Percentiles rank a stretch among this genome's conserved stretches.
These are phyloP conservation scores for Nakazawaea ambrosiae DNA, from an alignment of 805 yeast genomes.

Conservation along the genomic window DNA sequence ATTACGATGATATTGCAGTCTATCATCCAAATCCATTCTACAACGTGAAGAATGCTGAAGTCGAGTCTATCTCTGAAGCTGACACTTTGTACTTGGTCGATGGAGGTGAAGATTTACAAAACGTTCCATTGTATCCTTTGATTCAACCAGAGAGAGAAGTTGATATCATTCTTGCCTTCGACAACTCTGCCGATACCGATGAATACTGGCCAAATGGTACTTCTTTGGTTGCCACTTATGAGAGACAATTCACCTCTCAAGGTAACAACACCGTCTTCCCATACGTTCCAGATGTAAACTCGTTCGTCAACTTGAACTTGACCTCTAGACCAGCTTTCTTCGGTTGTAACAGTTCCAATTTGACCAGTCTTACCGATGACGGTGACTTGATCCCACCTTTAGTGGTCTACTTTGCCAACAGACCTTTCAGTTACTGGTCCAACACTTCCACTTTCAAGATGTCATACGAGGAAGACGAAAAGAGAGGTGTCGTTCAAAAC, in stretches of 20 bases:
- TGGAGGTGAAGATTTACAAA: conserved; percentile 75
- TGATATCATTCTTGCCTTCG: conserved; percentile 60
- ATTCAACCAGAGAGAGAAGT: conserved; percentile 53
- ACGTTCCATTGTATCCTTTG: conserved; percentile 62
- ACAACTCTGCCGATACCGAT: conserved; percentile 60
- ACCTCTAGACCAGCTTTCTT: conserved; percentile 72
- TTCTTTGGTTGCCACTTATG: conserved; percentile 47
- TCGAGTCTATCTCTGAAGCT: conserved; percentile 29
- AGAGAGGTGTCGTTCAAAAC: conserved; percentile 54
- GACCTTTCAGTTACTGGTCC: conserved; percentile 55
- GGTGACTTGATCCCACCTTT: conserved; percentile 52
- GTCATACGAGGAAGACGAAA: conserved; percentile 51
- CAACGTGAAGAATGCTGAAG: conserved; percentile 29
- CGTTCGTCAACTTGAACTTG: conserved; percentile 54
- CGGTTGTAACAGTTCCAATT: conserved; percentile 67
- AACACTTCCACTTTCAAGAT: conserved; percentile 72
- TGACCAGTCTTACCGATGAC: conserved; percentile 33
- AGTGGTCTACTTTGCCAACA: conserved; percentile 70
- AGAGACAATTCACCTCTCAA: conserved; percentile 37
- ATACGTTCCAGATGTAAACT: conserved; percentile 63
- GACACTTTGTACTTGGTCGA: conserved; percentile 54
- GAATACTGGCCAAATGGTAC: conserved; percentile 63
- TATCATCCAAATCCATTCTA: conserved; percentile 69
- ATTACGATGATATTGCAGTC: conserved; percentile 61
- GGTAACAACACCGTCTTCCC: conserved; percentile 67